Conservation (phyloP, 768 basidiomycete genomes). For the Cystobasidium onofrii region DNA sequence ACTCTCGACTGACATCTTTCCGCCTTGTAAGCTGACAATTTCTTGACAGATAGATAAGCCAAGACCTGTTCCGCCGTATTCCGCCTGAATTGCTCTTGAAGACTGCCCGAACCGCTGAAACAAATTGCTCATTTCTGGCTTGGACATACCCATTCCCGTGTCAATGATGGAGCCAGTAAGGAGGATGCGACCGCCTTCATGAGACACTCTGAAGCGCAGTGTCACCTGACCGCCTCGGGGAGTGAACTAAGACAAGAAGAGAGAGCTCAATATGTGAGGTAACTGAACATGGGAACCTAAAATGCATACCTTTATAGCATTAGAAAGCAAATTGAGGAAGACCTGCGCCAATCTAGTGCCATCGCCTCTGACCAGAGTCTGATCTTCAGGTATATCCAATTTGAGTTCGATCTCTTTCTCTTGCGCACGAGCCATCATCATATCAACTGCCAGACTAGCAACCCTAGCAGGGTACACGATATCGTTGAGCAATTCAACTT, state of each 20-base stretch:
- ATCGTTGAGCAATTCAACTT: conserved; percentile 21
- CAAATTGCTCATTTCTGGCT: conserved; percentile 14
- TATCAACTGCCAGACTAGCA: conserved; percentile 16
- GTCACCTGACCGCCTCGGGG: neutral
- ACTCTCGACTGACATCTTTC: conserved; percentile 17
- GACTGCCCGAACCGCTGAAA: conserved; percentile 24
- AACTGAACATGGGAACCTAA: neutral
- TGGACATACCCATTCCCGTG: conserved; percentile 24
- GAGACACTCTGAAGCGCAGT: neutral
- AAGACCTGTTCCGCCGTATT: conserved; percentile 23
- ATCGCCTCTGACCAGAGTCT: conserved; percentile 20
- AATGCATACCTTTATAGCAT: conserved; percentile 16
- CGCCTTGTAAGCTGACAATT: conserved; percentile 20
- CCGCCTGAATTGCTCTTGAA: conserved; percentile 15
- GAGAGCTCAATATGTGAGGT: neutral
- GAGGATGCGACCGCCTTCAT: neutral
- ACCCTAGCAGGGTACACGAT: conserved; percentile 10
- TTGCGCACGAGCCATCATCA: conserved; percentile 24
- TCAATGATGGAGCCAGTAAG: conserved; percentile 9
- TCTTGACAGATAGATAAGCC: conserved; percentile 24
- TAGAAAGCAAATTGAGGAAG: conserved; percentile 27
- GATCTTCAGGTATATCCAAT: conserved; percentile 8
- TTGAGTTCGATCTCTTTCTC: conserved; percentile 18
- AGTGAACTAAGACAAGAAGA: conserved; percentile 1
- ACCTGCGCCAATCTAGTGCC: conserved; percentile 23